Percentiles rank a stretch among this genome's conserved stretches.
Evolutionary conservation across 169 alveolate species (phyloP).

Genomic region (Pseudocohnilembus persalinus): DNA sequence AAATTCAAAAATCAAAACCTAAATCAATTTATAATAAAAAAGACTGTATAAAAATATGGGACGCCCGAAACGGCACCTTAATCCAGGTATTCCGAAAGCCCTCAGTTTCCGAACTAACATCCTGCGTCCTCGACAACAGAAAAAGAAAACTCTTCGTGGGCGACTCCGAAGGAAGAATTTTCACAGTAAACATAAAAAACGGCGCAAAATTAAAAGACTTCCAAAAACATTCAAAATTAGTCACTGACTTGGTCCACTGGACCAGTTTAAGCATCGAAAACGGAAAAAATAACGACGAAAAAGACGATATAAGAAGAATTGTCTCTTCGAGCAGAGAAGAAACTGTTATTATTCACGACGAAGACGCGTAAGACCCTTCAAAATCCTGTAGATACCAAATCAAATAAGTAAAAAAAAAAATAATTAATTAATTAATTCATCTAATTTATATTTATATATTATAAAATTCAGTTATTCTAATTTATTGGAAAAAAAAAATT

Average conservation of each 20-base stretch:
- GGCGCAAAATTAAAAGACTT: slow-evolving; percentile 83
- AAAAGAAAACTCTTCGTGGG: slow-evolving; percentile 82
- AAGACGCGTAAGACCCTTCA: slow-evolving; percentile 36
- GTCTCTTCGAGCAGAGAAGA: slow-evolving; percentile 43
- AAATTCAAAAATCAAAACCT: no score
- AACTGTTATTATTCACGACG: slow-evolving; percentile 43
- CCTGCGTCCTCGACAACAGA: slow-evolving; percentile 68
- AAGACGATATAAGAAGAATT: slow-evolving; percentile 37
- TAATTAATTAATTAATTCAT: no score
- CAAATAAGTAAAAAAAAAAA: slow-evolving; percentile 7
- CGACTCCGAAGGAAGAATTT: slow-evolving; percentile 71
- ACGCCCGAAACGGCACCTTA: slow-evolving; percentile 72
- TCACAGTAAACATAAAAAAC: slow-evolving; percentile 75
- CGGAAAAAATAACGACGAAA: slow-evolving; percentile 5
- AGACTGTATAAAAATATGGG: slow-evolving; percentile 83
- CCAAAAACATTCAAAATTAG: slow-evolving; percentile 66
- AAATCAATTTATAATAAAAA: no score
- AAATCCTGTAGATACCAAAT: slow-evolving; percentile 46
- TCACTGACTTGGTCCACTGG: slow-evolving; percentile 68
- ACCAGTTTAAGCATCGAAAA: slow-evolving; percentile 15
- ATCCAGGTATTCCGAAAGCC: slow-evolving; percentile 65
- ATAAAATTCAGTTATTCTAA: no score
- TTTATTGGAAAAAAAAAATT: no score
- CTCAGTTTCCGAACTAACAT: slow-evolving; percentile 71
- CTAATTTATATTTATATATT: no score